These are phyloP conservation scores for Saccharomycopsis hybrid DNA, from an alignment of 1,139 yeast genomes.

Conservation along the genomic window DNA sequence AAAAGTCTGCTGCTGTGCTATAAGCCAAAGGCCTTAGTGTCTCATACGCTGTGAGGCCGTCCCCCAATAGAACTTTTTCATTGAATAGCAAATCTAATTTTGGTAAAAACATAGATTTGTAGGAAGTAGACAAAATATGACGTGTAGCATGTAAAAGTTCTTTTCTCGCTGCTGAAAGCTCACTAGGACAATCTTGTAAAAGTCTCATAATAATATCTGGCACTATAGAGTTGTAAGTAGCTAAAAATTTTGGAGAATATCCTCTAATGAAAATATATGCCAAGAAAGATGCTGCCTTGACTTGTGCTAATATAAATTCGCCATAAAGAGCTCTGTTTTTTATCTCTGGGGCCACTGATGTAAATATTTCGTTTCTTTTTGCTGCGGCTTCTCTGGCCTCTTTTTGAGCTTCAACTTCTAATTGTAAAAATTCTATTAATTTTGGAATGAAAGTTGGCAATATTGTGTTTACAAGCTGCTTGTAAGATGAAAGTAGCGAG, in stretches of 20 bases:
- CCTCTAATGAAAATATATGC: slow-evolving; percentile 90
- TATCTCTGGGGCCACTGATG: slow-evolving; percentile 56
- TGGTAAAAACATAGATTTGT: slow-evolving; percentile 74
- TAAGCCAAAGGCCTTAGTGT: slow-evolving; percentile 86
- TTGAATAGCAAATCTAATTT: slow-evolving; percentile 80
- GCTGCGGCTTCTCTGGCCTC: slow-evolving; percentile 60
- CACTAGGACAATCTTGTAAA: slow-evolving; percentile 96
- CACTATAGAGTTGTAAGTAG: slow-evolving; percentile 56
- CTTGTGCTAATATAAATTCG: slow-evolving; percentile 91
- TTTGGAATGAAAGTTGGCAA: slow-evolving; percentile 77
- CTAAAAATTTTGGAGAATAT: slow-evolving; percentile 59
- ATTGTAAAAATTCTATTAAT: slow-evolving; percentile 63
- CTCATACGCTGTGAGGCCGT: slow-evolving; percentile 86
- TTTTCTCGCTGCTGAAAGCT: slow-evolving; percentile 83
- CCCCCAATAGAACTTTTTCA: slow-evolving; percentile 84
- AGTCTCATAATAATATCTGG: slow-evolving; percentile 85
- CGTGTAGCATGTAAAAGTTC: slow-evolving; percentile 92
- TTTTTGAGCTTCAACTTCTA: slow-evolving; percentile 73
- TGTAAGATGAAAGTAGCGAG: slow-evolving; percentile 80
- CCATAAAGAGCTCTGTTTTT: slow-evolving; percentile 75
- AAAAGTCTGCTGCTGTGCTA: slow-evolving; percentile 92
- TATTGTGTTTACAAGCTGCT: slow-evolving; percentile 63
- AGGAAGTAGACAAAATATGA: slow-evolving; percentile 86
- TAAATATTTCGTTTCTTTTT: slow-evolving; percentile 45
- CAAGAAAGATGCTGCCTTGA: slow-evolving; percentile 90